Evolutionary conservation across 1,284 basidiomycete genomes (phyloP), one percentile per base, ranked within the genome.

Genomic region (Papiliotrema nemorosa): DNA sequence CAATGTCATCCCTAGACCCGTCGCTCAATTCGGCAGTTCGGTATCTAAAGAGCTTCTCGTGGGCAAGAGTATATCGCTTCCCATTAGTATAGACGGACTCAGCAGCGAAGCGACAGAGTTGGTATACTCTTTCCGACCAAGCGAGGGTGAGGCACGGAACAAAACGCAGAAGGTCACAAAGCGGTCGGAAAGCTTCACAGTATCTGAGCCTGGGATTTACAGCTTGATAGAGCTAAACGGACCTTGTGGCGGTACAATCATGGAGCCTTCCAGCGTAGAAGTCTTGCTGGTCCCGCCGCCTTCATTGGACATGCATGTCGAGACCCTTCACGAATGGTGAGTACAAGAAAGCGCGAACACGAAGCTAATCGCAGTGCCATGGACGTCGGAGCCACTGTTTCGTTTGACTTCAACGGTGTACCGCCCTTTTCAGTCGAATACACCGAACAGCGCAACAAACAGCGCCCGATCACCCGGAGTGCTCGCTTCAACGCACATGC

Each of bases 351-450:
- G n/a, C n/a, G n/a, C n/a, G n/a, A n/a, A n/a, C n/a, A n/a, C n/a
- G n/a, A n/a, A n/a, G n/a, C n/a, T n/a, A n/a, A n/a, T 18, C 60
- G 52, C 54, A 97, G 92, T 69, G 91, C 90, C 31, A 90, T 92
- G 13, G 91, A 97, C 59, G 92, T 89, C 24, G 94, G 94, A 9
- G 87, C 94, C 44, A 86, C 86, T 24, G 90, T 89, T 5, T 83
- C 86, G 13, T 83, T 97, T 40, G 82, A 92, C 44, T 80, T 97
- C 39, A 88, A 86, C 37, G 94, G 94, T 20, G 87, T 84, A 1
- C 87, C 92, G 29, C 94, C 94, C 1, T 97, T 97, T 80, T 78
- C 80, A 42, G 81, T 93, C 5, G 84, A 84, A 69, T 91, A 92
- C 76, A 82, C 79, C 27, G 81, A 84, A 60, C 84, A 88, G 68